A percentile compares a stretch with the other conserved stretches of the same genome.
Evolutionary conservation across 495 filamentous ascomycete genomes (phyloP).

Genomic region (Neurospora sp.): DNA sequence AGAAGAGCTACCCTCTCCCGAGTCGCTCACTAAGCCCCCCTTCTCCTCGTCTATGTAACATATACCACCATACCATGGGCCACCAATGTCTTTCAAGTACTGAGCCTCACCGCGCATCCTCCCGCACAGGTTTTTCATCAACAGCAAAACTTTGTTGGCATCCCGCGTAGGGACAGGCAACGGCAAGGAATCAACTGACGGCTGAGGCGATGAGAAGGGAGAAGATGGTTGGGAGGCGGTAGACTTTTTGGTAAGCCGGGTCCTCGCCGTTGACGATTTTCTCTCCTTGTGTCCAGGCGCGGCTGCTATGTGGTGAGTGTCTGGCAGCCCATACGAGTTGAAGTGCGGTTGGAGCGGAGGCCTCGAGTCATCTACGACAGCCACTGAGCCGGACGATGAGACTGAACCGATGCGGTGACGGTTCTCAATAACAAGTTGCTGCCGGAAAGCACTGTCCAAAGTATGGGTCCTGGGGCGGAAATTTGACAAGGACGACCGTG

Average conservation of each 20-base stretch:
- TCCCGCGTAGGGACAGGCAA: slow-evolving; percentile 49
- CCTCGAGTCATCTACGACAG: slow-evolving; percentile 30
- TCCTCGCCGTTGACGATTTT: slow-evolving; percentile 23
- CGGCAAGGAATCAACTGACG: slow-evolving; percentile 44
- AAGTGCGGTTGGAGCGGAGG: slow-evolving; percentile 23
- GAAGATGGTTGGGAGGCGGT: slow-evolving; percentile 38
- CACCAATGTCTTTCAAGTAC: slow-evolving; percentile 45
- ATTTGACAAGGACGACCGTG: slow-evolving; percentile 17
- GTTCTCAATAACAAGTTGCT: slow-evolving; percentile 29
- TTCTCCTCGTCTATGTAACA: slow-evolving; percentile 60
- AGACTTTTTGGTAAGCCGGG: slow-evolving; percentile 37
- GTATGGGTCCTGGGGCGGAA: slow-evolving; percentile 43
- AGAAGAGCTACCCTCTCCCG: slow-evolving; percentile 36
- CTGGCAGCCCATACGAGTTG: slow-evolving; percentile 30
- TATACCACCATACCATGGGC: slow-evolving; percentile 49
- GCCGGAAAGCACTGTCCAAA: slow-evolving; percentile 40
- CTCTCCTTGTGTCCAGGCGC: slow-evolving; percentile 31
- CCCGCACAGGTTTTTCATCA: slow-evolving; percentile 61
- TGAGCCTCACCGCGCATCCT: slow-evolving; percentile 61
- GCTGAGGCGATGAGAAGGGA: slow-evolving; percentile 33
- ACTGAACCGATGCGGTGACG: slow-evolving; percentile 46
- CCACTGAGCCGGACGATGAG: slow-evolving; percentile 37
- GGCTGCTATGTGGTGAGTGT: slow-evolving; percentile 15
- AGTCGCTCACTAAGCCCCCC: slow-evolving; percentile 55
- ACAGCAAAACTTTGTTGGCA: slow-evolving; percentile 50